phyloP scores from a whole-genome alignment of 805 yeast genomes.

The Starmerella stigmatis region DNA sequence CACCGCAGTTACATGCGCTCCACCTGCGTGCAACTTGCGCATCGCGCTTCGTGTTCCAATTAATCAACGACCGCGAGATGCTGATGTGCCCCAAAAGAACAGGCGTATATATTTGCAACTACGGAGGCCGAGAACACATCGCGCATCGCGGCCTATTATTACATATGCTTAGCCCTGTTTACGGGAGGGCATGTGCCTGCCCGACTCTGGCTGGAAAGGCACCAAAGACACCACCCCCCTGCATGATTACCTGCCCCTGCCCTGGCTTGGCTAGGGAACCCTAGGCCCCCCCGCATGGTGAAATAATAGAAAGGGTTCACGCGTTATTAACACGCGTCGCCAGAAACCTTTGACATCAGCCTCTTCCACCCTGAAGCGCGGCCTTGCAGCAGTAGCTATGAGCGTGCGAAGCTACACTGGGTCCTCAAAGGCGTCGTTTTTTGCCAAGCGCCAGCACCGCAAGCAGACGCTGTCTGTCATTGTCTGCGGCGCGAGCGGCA shows the following conservation, averaged over 20 bases:
- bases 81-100: too few relatives aligned
- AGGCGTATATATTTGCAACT: too few relatives aligned
- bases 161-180: too few relatives aligned
- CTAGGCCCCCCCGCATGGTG: neutral
- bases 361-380: neutral
- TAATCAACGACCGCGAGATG: too few relatives aligned
- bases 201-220: too few relatives aligned
- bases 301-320: neutral
- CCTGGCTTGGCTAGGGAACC: neutral
- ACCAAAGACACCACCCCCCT: too few relatives aligned
- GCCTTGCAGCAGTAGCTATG: neutral
- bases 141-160: too few relatives aligned
- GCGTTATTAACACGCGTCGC: slow-evolving; percentile 8
- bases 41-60: too few relatives aligned
- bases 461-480: slow-evolving; percentile 49
- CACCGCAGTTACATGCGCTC: too few relatives aligned
- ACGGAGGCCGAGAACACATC: too few relatives aligned
- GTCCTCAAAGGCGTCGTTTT: slow-evolving; percentile 1
- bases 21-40: too few relatives aligned
- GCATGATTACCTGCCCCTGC: neutral
- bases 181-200: too few relatives aligned
- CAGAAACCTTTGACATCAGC: neutral
- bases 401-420: slow-evolving; percentile 3
- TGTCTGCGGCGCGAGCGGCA: slow-evolving; percentile 62
- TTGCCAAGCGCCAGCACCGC: slow-evolving; percentile 40